Evolutionary conservation across 306 rosid genomes (phyloP).

Genomic region (Quercus glauca): DNA sequence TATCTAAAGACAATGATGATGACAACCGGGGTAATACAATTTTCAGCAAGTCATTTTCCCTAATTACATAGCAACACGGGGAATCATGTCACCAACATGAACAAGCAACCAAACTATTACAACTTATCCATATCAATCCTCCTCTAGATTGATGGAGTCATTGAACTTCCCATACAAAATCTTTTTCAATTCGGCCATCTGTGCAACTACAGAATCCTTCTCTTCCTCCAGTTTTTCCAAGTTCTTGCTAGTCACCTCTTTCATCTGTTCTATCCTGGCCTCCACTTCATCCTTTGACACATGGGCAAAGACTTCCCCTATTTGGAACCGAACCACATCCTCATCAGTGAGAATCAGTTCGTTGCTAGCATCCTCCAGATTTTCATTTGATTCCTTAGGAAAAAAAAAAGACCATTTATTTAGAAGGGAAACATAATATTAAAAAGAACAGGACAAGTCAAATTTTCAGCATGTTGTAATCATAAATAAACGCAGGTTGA

Average conservation of each 20-base stretch:
- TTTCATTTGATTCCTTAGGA: slow-evolving; percentile 72
- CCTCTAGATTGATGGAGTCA: slow-evolving; percentile 97
- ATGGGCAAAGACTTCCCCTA: slow-evolving; percentile 91
- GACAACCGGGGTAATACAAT: not conserved
- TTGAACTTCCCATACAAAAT: slow-evolving; percentile 86
- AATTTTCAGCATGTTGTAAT: not conserved
- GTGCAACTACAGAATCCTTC: slow-evolving; percentile 64
- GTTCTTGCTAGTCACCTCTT: slow-evolving; percentile 62
- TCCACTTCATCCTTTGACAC: slow-evolving; percentile 88
- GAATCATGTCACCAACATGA: not conserved
- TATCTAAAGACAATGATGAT: not conserved
- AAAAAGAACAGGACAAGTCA: not conserved
- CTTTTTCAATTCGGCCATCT: slow-evolving; percentile 81
- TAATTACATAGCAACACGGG: not conserved
- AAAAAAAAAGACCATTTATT: not conserved
- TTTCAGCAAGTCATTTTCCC: not conserved
- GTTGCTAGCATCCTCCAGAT: slow-evolving; percentile 85
- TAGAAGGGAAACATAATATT: not conserved
- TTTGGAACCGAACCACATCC: slow-evolving; percentile 80
- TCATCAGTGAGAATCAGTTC: slow-evolving; percentile 94
- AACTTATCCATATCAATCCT: slow-evolving; percentile 47
- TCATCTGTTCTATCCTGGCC: slow-evolving; percentile 70
- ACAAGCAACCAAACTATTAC: not conserved
- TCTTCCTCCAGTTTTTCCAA: slow-evolving; percentile 70
- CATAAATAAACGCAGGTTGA: not conserved